phyloP scores from a whole-genome alignment of 2,329 filamentous ascomycete genomes.

The Pseudodiploospora longispora region DNA sequence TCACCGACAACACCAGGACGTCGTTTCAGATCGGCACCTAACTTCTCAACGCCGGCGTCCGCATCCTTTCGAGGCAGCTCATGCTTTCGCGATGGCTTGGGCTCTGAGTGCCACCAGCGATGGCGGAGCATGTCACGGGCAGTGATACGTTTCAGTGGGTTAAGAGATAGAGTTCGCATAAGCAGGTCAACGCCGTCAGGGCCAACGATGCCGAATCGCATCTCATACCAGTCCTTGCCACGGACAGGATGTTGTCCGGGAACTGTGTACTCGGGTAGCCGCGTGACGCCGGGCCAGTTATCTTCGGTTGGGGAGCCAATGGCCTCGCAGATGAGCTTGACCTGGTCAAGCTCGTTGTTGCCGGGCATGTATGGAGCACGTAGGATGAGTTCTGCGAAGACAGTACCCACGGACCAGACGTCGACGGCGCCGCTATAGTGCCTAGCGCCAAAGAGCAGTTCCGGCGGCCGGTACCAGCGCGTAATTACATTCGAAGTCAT shows the following conservation, averaged over 20 bases:
- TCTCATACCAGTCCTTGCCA: conserved; percentile 63
- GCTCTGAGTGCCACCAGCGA: conserved; percentile 77
- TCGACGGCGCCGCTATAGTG: conserved; percentile 90
- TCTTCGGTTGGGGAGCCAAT: conserved; percentile 90
- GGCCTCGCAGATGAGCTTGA: conserved; percentile 73
- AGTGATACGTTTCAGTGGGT: conserved; percentile 77
- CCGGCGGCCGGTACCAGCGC: conserved; percentile 90
- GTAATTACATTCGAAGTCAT: conserved; percentile 98
- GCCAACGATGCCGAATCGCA: conserved; percentile 72
- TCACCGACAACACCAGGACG: conserved; percentile 56
- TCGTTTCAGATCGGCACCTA: conserved; percentile 75
- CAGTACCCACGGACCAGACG: conserved; percentile 86
- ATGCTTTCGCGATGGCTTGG: conserved; percentile 72
- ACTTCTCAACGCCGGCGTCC: conserved; percentile 61
- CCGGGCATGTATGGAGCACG: conserved; percentile 78
- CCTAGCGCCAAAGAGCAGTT: conserved; percentile 82
- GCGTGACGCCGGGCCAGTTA: conserved; percentile 87
- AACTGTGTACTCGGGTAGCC: conserved; percentile 72
- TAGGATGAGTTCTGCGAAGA: conserved; percentile 85
- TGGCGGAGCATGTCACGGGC: conserved; percentile 73
- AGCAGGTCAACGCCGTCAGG: conserved; percentile 79
- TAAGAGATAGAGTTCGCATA: conserved; percentile 74
- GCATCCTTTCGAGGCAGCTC: conserved; percentile 64
- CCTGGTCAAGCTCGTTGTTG: conserved; percentile 77
- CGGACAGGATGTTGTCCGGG: conserved; percentile 55